Conservation (phyloP, 495 filamentous ascomycete species). For the Xylaria intraflava region DNA sequence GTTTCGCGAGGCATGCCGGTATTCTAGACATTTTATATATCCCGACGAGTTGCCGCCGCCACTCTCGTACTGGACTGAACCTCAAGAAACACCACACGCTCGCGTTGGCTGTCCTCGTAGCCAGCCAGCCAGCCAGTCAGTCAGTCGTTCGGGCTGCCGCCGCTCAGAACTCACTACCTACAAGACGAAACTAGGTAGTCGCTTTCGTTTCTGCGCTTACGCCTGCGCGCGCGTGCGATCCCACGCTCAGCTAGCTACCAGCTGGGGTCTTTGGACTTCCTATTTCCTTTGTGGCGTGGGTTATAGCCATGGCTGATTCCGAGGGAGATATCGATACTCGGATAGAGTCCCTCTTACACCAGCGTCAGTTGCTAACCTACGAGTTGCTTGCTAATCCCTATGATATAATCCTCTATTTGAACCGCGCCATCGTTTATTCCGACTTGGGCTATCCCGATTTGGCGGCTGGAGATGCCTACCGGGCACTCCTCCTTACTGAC, state of each 20-base stretch:
- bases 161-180: background rate
- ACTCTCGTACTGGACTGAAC: background rate
- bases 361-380: slow-evolving; percentile 42
- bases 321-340: slow-evolving; percentile 31
- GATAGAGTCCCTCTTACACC: slow-evolving; percentile 36
- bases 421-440: slow-evolving; percentile 63
- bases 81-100: background rate
- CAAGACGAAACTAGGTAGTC: background rate
- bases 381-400: slow-evolving; percentile 56
- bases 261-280: background rate
- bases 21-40: background rate
- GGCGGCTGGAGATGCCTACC: slow-evolving; percentile 83
- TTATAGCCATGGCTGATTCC: slow-evolving; percentile 33
- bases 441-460: slow-evolving; percentile 82
- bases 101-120: background rate
- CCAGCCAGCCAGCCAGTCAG: too few species aligned
- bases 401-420: slow-evolving; percentile 68
- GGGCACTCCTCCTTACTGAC: slow-evolving; percentile 76
- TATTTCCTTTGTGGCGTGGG: background rate
- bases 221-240: slow-evolving; percentile 3
- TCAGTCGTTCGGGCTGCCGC: background rate
- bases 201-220: background rate
- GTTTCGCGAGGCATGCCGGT: background rate
- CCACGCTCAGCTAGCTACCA: background rate
- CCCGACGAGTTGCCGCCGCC: background rate